Conservation (phyloP, 2,329 filamentous ascomycete genomes). For the Neofusicoccum kwambonambiense region DNA sequence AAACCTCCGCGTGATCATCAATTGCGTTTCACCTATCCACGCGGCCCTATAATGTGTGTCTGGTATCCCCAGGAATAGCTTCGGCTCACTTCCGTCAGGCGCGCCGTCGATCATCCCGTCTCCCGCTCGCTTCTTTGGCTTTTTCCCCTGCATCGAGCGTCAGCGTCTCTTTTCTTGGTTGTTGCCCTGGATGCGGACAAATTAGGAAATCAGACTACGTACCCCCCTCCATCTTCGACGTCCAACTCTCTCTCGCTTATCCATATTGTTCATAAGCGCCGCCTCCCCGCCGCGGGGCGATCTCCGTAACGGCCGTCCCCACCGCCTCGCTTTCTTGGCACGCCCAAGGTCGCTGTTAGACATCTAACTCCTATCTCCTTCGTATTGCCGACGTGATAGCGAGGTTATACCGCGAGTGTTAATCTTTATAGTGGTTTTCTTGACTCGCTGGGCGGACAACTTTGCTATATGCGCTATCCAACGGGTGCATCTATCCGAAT, state of each 20-base stretch:
- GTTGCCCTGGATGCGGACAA: neutral
- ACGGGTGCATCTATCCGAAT: neutral
- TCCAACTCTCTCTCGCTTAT: neutral
- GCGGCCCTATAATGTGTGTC: neutral
- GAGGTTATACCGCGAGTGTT: neutral
- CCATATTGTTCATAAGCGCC: neutral
- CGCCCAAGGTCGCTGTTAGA: too few relatives aligned
- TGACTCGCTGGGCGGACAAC: neutral
- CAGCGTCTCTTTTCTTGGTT: neutral
- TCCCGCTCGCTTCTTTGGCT: neutral
- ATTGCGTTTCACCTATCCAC: neutral
- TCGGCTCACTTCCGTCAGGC: neutral
- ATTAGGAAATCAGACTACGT: neutral
- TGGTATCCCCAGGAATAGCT: neutral
- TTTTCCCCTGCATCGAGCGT: neutral
- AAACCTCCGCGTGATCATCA: neutral
- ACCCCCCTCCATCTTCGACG: neutral
- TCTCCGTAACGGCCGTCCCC: neutral
- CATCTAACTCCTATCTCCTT: neutral
- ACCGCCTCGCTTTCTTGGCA: neutral
- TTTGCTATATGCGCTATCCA: neutral
- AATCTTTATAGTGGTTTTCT: neutral
- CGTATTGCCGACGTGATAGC: neutral
- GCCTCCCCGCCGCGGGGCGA: neutral
- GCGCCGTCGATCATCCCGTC: neutral